Evolutionary conservation across 805 yeast genomes (phyloP).

Genomic region (Yamadazyma sp.): DNA sequence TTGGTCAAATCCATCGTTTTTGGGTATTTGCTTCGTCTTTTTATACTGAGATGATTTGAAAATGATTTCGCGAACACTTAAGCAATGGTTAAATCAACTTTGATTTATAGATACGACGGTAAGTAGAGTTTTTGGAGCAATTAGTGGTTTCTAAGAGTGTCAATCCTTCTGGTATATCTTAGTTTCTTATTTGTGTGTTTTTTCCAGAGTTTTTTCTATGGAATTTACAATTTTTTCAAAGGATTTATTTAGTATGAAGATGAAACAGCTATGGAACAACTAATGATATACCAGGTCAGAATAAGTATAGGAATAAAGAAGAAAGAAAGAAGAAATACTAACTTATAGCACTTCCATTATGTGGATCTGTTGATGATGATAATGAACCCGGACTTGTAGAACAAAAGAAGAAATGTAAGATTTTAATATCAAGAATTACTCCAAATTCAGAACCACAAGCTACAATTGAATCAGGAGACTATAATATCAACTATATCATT

Average conservation of each 20-base stretch:
- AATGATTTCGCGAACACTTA: too few species aligned
- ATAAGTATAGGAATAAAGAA: too few species aligned
- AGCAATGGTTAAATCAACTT: slow-evolving; percentile 62
- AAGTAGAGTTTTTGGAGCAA: slow-evolving; percentile 14
- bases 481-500: slow-evolving; percentile 72
- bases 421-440: slow-evolving; percentile 69
- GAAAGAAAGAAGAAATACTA: slow-evolving; percentile 2
- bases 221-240: too few species aligned
- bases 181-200: too few species aligned
- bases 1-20: slow-evolving; percentile 59
- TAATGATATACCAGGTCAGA: too few species aligned
- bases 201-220: too few species aligned
- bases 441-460: slow-evolving; percentile 83
- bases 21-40: too few species aligned
- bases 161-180: too few species aligned
- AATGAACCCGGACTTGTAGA: slow-evolving; percentile 58
- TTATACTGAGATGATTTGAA: too few species aligned
- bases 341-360: slow-evolving; percentile 70
- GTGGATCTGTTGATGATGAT: slow-evolving; percentile 85
- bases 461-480: slow-evolving; percentile 72
- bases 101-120: slow-evolving; percentile 66
- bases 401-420: slow-evolving; percentile 81
- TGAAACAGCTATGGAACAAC: too few species aligned
- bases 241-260: too few species aligned
- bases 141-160: too few species aligned